Evolutionary conservation across 345 rosid genomes (phyloP).

Genomic region (Turnera subulata): DNA sequence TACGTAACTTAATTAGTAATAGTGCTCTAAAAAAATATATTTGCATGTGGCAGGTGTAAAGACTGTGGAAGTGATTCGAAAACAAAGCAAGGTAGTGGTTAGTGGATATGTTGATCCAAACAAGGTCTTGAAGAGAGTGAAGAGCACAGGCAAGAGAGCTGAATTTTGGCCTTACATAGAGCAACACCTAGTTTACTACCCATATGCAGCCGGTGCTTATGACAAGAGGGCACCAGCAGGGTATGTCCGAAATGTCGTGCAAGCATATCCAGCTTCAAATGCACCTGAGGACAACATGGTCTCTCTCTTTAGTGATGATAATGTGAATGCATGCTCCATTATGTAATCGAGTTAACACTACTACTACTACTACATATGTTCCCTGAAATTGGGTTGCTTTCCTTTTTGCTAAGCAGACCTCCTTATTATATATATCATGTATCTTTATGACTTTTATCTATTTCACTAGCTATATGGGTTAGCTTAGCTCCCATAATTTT

Average conservation of each 20-base stretch:
- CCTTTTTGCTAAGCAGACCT: too few species aligned
- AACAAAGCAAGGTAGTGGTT: slow-evolving; percentile 50
- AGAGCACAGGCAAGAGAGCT: slow-evolving; percentile 61
- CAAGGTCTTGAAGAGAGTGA: slow-evolving; percentile 62
- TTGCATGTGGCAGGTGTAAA: slow-evolving; percentile 41
- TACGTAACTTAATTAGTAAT: too few species aligned
- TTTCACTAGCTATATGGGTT: too few species aligned
- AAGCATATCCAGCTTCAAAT: slow-evolving; percentile 45
- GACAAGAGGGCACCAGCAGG: slow-evolving; percentile 68
- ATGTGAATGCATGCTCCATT: slow-evolving; percentile 69
- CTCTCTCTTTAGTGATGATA: slow-evolving; percentile 66
- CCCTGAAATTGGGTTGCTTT: too few species aligned
- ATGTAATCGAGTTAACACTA: slow-evolving; percentile 34
- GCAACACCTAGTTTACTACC: slow-evolving; percentile 54
- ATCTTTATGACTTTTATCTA: too few species aligned
- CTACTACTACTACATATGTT: too few species aligned
- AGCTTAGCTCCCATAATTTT: too few species aligned
- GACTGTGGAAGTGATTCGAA: slow-evolving; percentile 56
- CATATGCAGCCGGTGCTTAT: slow-evolving; percentile 48
- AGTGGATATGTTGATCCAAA: slow-evolving; percentile 57
- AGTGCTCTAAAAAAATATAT: too few species aligned
- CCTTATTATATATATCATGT: too few species aligned
- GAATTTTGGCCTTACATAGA: slow-evolving; percentile 79
- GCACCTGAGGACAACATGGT: slow-evolving; percentile 45
- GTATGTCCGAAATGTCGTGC: slow-evolving; percentile 48